Evolutionary conservation across 169 alveolate genomes (phyloP), one percentile per base, ranked within the genome.

Genomic region (Eimeria necatrix): DNA sequence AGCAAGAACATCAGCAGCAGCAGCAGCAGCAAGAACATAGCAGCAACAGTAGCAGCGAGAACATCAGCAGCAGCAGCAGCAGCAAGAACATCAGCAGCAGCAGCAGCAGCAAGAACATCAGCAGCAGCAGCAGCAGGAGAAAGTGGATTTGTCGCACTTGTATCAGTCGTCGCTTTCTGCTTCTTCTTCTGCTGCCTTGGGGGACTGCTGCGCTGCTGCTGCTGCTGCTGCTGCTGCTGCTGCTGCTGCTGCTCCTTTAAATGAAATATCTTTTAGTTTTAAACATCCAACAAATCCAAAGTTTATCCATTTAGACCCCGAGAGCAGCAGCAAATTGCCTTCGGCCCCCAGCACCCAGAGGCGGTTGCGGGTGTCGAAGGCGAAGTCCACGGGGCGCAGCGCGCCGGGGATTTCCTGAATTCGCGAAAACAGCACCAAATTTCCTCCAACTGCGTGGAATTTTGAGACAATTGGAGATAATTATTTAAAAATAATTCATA

Each of bases 231-330:
- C 59, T 14, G 84, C 24, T 16, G 84, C 12, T 61, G n/a, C 74
- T 61, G n/a, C 84, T 73, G 84, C 84, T 14, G 84, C 59, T 14
- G 84, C 24, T 16, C 4, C 12, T n/a, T 56, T 52, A 4, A 93
- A 93, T 14, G 73, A 4, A 8, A 93, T 48, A 20, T 93, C 95
- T 64, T 48, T 56, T 26, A 93, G 4, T 56, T 80, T 76, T 93
- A 93, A 93, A 86, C 95, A 93, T 5, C 74, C 91, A 4, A 93
- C 93, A 93, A 93, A 93, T 41, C 95, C 95, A 22, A 78, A 93
- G 4, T 32, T 74, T 0, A 93, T 87, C 87, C 86, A 93, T 22
- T 74, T 83, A 24, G 41, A 78, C 52, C 93, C 95, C 8, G 93
- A 71, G 52, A 93, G 78, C 68, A 93, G 70, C 84, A 81, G 12